Evolutionary conservation across 2,329 filamentous ascomycete species (phyloP).

Genomic region (Aureobasidium sp.): DNA sequence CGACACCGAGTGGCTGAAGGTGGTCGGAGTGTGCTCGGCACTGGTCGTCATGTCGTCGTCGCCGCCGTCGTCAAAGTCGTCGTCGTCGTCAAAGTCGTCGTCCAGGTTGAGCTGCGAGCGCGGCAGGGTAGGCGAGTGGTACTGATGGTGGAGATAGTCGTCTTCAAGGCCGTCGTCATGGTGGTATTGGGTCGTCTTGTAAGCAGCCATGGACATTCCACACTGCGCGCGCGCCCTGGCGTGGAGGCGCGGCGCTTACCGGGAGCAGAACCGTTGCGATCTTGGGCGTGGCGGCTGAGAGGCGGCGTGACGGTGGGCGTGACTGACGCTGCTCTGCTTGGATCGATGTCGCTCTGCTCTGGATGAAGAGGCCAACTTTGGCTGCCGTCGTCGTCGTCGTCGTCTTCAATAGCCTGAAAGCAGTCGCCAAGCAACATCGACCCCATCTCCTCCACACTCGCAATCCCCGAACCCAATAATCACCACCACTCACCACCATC

Average conservation of each 20-base stretch:
- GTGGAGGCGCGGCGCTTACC: constrained; percentile 2
- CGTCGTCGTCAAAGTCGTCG: constrained; percentile 52
- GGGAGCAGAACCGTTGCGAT: constrained; percentile 1
- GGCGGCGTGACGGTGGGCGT: background rate
- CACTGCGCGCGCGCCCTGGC: constrained; percentile 13
- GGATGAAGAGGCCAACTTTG: no score
- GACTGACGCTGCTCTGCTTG: no score
- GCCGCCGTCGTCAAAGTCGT: constrained; percentile 55
- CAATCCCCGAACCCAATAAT: background rate
- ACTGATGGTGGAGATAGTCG: background rate
- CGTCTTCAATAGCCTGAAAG: constrained; percentile 4
- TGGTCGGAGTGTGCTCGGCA: constrained; percentile 70
- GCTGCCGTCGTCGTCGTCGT: no score
- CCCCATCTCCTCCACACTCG: background rate
- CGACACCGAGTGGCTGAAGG: constrained; percentile 56
- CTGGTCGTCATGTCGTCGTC: constrained; percentile 30
- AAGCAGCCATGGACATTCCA: constrained; percentile 26
- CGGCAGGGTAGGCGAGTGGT: background rate
- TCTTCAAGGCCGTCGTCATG: constrained; percentile 67
- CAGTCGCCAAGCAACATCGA: background rate
- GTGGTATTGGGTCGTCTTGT: constrained; percentile 52
- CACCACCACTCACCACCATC: background rate
- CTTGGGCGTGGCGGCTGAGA: constrained; percentile 1
- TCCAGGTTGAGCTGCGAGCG: background rate
- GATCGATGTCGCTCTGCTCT: no score